These are phyloP conservation scores for Trametes villosa DNA, from an alignment of 768 basidiomycete species.

Conservation along the genomic window DNA sequence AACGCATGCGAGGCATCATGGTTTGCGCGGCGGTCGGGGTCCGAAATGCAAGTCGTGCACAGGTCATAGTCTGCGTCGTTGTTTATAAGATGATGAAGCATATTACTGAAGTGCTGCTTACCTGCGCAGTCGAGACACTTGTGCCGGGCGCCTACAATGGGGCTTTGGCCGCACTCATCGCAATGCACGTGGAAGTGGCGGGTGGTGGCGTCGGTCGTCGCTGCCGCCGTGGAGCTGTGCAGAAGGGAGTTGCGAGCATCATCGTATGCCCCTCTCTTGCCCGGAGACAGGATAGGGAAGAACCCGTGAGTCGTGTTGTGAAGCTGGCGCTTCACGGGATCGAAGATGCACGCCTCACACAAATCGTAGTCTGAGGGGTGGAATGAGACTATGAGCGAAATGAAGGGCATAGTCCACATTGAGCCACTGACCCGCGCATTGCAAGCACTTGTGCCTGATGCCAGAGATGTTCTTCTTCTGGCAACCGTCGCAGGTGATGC, in stretches of 20 bases:
- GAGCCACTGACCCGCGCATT: constrained; percentile 54
- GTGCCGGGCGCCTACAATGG: constrained; percentile 66
- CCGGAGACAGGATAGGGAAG: constrained; percentile 26
- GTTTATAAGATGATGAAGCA: background rate
- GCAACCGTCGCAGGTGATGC: constrained; percentile 73
- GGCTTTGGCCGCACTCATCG: constrained; percentile 55
- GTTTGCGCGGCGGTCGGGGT: constrained; percentile 5
- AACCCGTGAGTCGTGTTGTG: constrained; percentile 26
- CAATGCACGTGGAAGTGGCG: constrained; percentile 39
- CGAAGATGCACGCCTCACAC: constrained; percentile 24
- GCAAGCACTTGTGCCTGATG: constrained; percentile 51
- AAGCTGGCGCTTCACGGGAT: constrained; percentile 2
- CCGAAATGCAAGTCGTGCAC: constrained; percentile 26
- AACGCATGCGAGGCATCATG: constrained; percentile 26
- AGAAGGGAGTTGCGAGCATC: constrained; percentile 5
- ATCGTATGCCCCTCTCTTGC: constrained; percentile 13
- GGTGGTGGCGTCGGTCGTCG: background rate
- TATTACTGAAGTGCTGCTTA: background rate
- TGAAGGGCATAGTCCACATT: too few species aligned
- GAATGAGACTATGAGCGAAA: too few species aligned
- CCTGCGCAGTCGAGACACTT: constrained; percentile 77
- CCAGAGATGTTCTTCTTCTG: constrained; percentile 22
- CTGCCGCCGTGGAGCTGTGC: background rate
- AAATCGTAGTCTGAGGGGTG: constrained; percentile 34
- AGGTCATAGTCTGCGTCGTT: constrained; percentile 27